phyloP scores from a whole-genome alignment of 2,329 filamentous ascomycete genomes.

The Diaporthe sp. region DNA sequence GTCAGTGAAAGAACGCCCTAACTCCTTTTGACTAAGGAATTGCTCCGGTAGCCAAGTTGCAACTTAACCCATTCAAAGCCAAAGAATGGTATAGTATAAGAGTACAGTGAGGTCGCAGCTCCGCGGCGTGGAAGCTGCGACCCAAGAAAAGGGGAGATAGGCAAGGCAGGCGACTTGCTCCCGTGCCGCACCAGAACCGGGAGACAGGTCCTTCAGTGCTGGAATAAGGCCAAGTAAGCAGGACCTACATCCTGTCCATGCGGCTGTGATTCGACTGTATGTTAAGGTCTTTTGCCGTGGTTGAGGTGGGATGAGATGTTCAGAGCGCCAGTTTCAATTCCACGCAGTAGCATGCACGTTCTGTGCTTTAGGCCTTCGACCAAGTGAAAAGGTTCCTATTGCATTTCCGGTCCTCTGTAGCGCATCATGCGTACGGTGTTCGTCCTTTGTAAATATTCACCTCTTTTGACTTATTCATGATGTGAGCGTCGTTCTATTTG shows the following conservation, averaged over 20 bases:
- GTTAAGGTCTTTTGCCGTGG: neutral
- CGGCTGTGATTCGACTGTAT: neutral
- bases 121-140: neutral
- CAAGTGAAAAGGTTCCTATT: neutral
- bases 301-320: too few species aligned
- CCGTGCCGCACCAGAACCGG: neutral
- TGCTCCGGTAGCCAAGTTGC: conserved; percentile 3
- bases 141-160: neutral
- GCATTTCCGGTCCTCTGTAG: neutral
- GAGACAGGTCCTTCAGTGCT: too few species aligned
- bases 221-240: neutral
- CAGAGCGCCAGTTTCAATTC: neutral
- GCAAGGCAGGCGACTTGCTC: neutral
- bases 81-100: conserved; percentile 6
- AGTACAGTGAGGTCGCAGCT: neutral
- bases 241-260: neutral
- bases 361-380: neutral
- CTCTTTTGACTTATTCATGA: neutral
- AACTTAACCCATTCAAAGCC: conserved; percentile 10
- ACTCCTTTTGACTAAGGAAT: conserved; percentile 1
- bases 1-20: neutral
- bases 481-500: neutral
- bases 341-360: neutral
- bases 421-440: neutral
- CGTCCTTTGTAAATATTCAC: neutral